Evolutionary conservation across 2,329 filamentous ascomycete genomes (phyloP).

Genomic region (Bipolaris bicolor): DNA sequence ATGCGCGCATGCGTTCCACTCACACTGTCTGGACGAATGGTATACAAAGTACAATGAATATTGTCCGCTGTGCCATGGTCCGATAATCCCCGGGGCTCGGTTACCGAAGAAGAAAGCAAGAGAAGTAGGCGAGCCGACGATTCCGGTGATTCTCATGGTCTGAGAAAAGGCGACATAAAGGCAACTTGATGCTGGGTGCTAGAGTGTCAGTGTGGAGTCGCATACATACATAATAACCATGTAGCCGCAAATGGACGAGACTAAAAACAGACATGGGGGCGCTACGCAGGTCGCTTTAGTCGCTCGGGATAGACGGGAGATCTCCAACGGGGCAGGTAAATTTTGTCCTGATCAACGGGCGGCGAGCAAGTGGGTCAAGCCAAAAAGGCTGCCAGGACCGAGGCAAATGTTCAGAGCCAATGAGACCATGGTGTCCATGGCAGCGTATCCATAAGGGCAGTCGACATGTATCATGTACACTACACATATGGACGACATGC

Average conservation of each 20-base stretch:
- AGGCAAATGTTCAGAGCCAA: neutral
- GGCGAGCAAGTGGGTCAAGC: neutral
- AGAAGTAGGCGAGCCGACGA: constrained; percentile 11
- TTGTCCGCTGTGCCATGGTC: constrained; percentile 48
- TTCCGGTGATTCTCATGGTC: constrained; percentile 36
- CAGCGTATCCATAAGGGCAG: neutral
- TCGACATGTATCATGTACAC: neutral
- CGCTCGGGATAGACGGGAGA: neutral
- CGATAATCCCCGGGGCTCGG: constrained; percentile 41
- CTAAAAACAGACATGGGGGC: neutral
- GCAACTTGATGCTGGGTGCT: neutral
- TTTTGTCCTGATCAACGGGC: neutral
- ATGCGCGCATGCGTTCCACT: constrained; percentile 48
- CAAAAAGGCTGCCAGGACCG: neutral
- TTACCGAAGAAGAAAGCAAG: constrained; percentile 11
- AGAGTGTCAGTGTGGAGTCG: no score
- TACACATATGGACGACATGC: no score
- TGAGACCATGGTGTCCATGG: neutral
- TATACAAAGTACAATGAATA: constrained; percentile 46
- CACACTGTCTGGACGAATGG: constrained; percentile 48
- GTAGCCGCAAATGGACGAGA: neutral
- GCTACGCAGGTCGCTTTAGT: neutral
- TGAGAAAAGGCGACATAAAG: constrained; percentile 12
- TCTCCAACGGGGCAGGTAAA: neutral
- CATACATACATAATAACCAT: no score